Evolutionary conservation across 2,329 filamentous ascomycete genomes (phyloP).

Genomic region (Aciculosporium take): DNA sequence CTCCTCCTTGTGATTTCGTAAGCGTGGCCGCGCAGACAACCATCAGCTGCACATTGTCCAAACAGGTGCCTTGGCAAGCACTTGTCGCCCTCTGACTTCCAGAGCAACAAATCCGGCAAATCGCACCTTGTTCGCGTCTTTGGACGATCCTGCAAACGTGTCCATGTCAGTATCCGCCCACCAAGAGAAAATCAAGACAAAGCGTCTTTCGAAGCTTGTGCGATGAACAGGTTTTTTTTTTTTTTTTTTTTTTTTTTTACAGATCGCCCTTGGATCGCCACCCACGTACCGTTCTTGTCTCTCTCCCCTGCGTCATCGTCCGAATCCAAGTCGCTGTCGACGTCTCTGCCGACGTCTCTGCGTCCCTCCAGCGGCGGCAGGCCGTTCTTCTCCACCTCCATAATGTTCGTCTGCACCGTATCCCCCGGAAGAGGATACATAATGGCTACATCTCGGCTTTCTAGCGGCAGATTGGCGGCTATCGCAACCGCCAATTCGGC

Average conservation of each 20-base stretch:
- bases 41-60: slow-evolving; percentile 35
- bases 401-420: slow-evolving; percentile 53
- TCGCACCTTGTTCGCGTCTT: slow-evolving; percentile 45
- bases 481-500: slow-evolving; percentile 81
- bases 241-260: no score
- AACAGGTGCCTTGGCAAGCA: slow-evolving; percentile 62
- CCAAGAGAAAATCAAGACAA: slow-evolving; percentile 1
- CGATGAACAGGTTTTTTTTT: no score
- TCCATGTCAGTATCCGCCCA: slow-evolving; percentile 25
- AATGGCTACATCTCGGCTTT: slow-evolving; percentile 81
- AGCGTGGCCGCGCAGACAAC: neutral
- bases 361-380: slow-evolving; percentile 46
- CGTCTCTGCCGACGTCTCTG: slow-evolving; percentile 28
- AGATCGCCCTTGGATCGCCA: slow-evolving; percentile 31
- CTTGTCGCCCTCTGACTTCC: slow-evolving; percentile 62
- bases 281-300: slow-evolving; percentile 28
- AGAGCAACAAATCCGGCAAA: slow-evolving; percentile 63
- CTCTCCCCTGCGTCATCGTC: slow-evolving; percentile 23
- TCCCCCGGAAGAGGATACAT: slow-evolving; percentile 72
- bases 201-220: no score
- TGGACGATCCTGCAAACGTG: slow-evolving; percentile 23
- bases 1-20: neutral
- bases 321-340: slow-evolving; percentile 10
- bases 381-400: slow-evolving; percentile 71
- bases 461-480: slow-evolving; percentile 70